Evolutionary conservation across 805 yeast species (phyloP).

Genomic region (Yarrowia alimentaria): DNA sequence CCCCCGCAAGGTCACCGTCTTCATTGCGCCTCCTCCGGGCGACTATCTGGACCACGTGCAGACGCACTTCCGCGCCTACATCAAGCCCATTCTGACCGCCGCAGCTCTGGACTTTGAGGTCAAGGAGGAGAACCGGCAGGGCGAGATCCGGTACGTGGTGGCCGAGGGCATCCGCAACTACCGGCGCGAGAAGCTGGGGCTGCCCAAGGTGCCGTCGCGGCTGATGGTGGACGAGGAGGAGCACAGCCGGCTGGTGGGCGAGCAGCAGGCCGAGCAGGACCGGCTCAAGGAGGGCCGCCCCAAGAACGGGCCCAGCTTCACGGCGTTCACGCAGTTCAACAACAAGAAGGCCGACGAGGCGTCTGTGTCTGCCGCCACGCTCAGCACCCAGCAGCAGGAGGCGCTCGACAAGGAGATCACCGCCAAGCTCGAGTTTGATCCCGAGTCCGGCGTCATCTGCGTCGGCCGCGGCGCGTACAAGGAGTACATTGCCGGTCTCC

Average conservation of each 20-base stretch:
- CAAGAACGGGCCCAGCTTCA: slow-evolving; percentile 4
- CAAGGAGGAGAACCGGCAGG: slow-evolving; percentile 76
- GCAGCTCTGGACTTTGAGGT: slow-evolving; percentile 83
- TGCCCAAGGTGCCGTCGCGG: slow-evolving; percentile 32
- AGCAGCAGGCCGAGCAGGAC: slow-evolving; percentile 14
- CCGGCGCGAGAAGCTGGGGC: slow-evolving; percentile 48
- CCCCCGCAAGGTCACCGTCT: slow-evolving; percentile 77
- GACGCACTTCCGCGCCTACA: slow-evolving; percentile 68
- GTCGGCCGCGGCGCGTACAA: slow-evolving; percentile 95
- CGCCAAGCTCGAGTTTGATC: slow-evolving; percentile 44
- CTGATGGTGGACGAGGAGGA: slow-evolving; percentile 24
- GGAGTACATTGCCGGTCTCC: slow-evolving; percentile 85
- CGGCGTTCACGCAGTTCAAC: background rate
- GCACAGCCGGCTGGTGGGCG: slow-evolving; percentile 27
- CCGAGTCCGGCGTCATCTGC: slow-evolving; percentile 81
- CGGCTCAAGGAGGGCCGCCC: slow-evolving; percentile 4
- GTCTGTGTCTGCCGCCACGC: background rate
- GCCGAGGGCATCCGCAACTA: slow-evolving; percentile 77
- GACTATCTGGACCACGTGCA: slow-evolving; percentile 76
- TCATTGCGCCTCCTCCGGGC: slow-evolving; percentile 95
- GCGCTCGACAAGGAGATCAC: slow-evolving; percentile 32
- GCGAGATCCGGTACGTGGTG: slow-evolving; percentile 76
- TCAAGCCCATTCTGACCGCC: slow-evolving; percentile 82
- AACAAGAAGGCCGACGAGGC: background rate
- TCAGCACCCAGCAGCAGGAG: slow-evolving; percentile 33